phyloP scores from a whole-genome alignment of 805 yeast species.

The Candida michaelii region DNA sequence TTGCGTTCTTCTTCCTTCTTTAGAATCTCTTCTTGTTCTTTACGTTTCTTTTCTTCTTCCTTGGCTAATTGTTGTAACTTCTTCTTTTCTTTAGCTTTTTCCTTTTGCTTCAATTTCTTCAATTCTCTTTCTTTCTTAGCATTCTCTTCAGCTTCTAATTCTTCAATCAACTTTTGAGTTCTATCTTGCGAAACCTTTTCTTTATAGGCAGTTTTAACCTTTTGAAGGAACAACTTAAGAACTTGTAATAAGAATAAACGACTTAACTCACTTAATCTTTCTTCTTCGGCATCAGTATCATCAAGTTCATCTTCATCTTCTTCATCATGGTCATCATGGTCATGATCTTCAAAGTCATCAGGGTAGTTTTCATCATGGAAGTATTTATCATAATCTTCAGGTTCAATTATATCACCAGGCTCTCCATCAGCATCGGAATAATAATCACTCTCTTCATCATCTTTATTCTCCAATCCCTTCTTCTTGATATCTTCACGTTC shows the following conservation, averaged over 20 bases:
- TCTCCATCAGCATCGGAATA: conserved; percentile 7
- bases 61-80: conserved; percentile 58
- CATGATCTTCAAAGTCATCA: conserved; percentile 15
- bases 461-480: neutral
- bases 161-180: conserved; percentile 59
- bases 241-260: conserved; percentile 78
- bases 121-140: conserved; percentile 65
- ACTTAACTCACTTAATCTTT: conserved; percentile 73
- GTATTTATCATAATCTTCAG: conserved; percentile 6
- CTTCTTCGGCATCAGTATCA: conserved; percentile 50
- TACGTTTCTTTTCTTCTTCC: conserved; percentile 58
- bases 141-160: conserved; percentile 66
- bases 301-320: conserved; percentile 23
- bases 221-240: conserved; percentile 70
- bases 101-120: conserved; percentile 63
- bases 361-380: conserved; percentile 4
- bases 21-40: conserved; percentile 51
- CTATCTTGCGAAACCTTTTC: conserved; percentile 79
- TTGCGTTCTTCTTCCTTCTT: conserved; percentile 31
- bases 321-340: conserved; percentile 20
- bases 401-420: conserved; percentile 4
- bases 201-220: conserved; percentile 73
- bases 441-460: conserved; percentile 2
- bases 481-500: neutral
- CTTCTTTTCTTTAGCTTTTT: conserved; percentile 71